Evolutionary conservation across 2,329 filamentous ascomycete genomes (phyloP).

Genomic region (Monosporascus sp.): DNA sequence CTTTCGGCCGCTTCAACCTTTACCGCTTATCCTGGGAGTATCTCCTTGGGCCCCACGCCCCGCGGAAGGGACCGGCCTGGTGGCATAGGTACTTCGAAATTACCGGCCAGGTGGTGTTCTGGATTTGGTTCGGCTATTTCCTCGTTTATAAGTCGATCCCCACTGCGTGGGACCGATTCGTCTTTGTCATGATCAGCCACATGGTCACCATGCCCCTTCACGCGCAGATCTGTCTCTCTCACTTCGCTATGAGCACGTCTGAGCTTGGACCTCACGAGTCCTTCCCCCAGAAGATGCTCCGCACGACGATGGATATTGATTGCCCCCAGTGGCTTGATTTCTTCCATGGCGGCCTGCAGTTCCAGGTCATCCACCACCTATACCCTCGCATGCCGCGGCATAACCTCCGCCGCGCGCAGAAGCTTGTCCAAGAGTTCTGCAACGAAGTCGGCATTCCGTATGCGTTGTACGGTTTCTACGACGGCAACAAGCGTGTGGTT

Average conservation of each 20-base stretch:
- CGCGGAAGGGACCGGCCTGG: conserved; percentile 69
- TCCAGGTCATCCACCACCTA: conserved; percentile 83
- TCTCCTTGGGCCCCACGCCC: conserved; percentile 64
- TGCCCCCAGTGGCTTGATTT: conserved; percentile 86
- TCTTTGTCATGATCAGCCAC: conserved; percentile 76
- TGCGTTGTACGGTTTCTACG: conserved; percentile 76
- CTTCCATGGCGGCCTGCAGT: conserved; percentile 82
- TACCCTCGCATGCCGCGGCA: conserved; percentile 80
- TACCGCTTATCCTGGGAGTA: conserved; percentile 78
- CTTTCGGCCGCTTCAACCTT: conserved; percentile 81
- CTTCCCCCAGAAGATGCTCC: conserved; percentile 84
- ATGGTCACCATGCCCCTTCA: conserved; percentile 77
- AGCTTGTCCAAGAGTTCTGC: conserved; percentile 75
- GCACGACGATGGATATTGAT: conserved; percentile 91
- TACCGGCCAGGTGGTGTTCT: conserved; percentile 72
- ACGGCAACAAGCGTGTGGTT: conserved; percentile 78
- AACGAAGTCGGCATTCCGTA: conserved; percentile 79
- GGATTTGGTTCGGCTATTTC: conserved; percentile 81
- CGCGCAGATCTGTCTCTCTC: conserved; percentile 84
- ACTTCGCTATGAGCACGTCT: conserved; percentile 89
- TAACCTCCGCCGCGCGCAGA: conserved; percentile 71
- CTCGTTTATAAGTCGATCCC: conserved; percentile 70
- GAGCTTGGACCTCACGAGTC: conserved; percentile 80
- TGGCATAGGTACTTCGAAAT: conserved; percentile 84
- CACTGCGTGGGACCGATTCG: conserved; percentile 60